A percentile compares a stretch with the other conserved stretches of the same genome.
These are phyloP conservation scores for Mycogone perniciosa DNA, from an alignment of 2,329 filamentous ascomycete genomes.

Conservation along the genomic window DNA sequence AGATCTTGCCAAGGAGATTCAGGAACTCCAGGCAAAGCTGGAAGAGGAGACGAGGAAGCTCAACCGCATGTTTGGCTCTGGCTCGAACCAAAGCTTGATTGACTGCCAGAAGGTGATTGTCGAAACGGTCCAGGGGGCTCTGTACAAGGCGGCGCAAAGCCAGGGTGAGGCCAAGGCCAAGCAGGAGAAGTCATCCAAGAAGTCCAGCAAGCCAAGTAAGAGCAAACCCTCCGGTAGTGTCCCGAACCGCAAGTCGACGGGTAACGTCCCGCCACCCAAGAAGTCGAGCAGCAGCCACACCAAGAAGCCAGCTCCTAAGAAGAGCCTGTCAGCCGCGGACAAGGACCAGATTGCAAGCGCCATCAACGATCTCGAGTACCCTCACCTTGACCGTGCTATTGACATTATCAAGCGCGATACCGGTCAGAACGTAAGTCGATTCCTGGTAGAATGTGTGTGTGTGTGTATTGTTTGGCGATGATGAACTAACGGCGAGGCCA, in stretches of 20 bases:
- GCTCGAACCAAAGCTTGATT: conserved; percentile 47
- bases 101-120: conserved; percentile 57
- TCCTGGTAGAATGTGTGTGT: too few species aligned
- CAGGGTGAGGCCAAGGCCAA: conserved; percentile 45
- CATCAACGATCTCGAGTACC: conserved; percentile 72
- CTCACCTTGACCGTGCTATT: conserved; percentile 73
- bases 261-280: conserved; percentile 27
- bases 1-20: conserved; percentile 38
- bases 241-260: conserved; percentile 38
- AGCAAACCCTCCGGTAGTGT: conserved; percentile 33
- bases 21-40: conserved; percentile 46
- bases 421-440: conserved; percentile 58
- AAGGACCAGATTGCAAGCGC: conserved; percentile 87
- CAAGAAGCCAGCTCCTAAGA: conserved; percentile 41
- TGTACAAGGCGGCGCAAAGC: conserved; percentile 65
- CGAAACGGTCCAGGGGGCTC: conserved; percentile 60
- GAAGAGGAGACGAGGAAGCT: conserved; percentile 53
- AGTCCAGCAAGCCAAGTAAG: conserved; percentile 53
- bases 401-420: conserved; percentile 85
- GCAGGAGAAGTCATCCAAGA: conserved; percentile 53
- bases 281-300: conserved; percentile 29
- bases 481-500: background rate
- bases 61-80: conserved; percentile 42
- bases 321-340: conserved; percentile 65
- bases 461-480: too few species aligned